Base-by-base conservation (phyloP, 129 eudicot genomes). In the Chrysanthemum seticuspe region DNA sequence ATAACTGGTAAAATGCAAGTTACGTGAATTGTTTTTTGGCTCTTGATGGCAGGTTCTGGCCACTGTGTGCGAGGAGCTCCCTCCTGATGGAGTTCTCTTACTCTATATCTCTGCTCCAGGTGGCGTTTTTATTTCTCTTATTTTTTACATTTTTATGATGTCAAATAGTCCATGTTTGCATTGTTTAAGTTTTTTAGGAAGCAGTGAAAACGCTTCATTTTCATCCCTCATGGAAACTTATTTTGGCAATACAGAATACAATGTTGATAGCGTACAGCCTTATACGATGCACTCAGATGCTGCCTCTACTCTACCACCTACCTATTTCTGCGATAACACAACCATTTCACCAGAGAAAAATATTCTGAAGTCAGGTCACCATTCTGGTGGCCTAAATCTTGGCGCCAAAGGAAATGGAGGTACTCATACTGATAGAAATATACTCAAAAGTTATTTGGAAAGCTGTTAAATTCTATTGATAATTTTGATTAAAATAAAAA, bases 341-440 rank as follows among this genome's bases (percentile, higher is more conserved):
- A 73, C 75, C 63, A 56, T 34, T 68, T 82, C 83, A 23, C 44
- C 79, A 62, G 88, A 71, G 54, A 64, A 58, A 67, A 80, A 68
- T 56, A 68, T 67, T 57, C 61, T 69, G 48, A 75, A 62, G 52
- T 73, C 67, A 55, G 74, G 53, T 50, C 59, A 49, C 49, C 80
- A 65, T 58, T 68, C 81, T 75, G 92, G 87, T 31, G 83, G 88
- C 80, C 49, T 94, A 70, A 85, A 83, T 78, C 88, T 94, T 78
- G 91, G 99, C 67, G 80, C 84, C 67, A 93, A 86, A 78, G 97
- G 89, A 74, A 87, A 59, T 78, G 96, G 88, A 90, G 99, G 99
- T 90, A 88, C 27, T 29, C 48, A 11, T 29, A 62, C 34, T 62
- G 19, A 66, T 40, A 40, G 2, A 6, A 40, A 40, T 40, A 7